Conservation (phyloP, 495 filamentous ascomycete species). For the Apiosordaria backusii region DNA sequence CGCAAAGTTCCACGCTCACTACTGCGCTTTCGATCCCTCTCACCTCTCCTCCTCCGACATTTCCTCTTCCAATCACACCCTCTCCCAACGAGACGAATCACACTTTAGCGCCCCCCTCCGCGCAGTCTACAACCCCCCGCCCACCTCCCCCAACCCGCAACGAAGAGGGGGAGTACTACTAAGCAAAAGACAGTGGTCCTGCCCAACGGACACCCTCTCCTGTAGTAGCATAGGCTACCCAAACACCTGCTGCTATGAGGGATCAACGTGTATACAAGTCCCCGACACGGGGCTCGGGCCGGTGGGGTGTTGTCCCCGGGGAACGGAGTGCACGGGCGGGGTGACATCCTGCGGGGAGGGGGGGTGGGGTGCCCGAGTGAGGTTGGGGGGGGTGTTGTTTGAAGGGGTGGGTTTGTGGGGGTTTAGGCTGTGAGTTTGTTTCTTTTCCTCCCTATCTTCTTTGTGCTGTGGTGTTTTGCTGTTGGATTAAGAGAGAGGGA, state of each 20-base stretch:
- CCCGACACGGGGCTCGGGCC: conserved; percentile 67
- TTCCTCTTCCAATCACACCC: conserved; percentile 19
- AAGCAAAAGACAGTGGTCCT: conserved; percentile 60
- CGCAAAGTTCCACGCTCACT: conserved; percentile 76
- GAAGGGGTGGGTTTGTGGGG: conserved; percentile 71
- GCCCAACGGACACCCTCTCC: conserved; percentile 63
- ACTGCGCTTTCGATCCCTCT: conserved; percentile 44
- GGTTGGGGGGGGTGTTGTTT: conserved; percentile 84
- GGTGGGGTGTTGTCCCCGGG: conserved; percentile 82
- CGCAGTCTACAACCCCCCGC: conserved; percentile 38
- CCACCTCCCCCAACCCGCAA: conserved; percentile 7
- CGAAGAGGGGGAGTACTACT: conserved; percentile 18
- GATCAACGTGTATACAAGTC: conserved; percentile 67
- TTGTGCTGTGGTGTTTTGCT: too few species aligned
- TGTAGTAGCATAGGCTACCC: conserved; percentile 68
- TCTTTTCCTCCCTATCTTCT: neutral
- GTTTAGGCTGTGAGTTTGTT: conserved; percentile 67
- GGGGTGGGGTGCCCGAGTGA: conserved; percentile 66
- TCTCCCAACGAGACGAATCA: conserved; percentile 26
- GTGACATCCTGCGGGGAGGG: conserved; percentile 58
- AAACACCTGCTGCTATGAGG: conserved; percentile 70
- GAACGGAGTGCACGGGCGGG: conserved; percentile 61
- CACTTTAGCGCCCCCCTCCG: conserved; percentile 31
- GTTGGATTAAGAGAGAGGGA: too few species aligned
- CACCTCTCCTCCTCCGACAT: conserved; percentile 12